Evolutionary conservation across 106 monocot genomes (phyloP).

Genomic region (Triglochin maritima): DNA sequence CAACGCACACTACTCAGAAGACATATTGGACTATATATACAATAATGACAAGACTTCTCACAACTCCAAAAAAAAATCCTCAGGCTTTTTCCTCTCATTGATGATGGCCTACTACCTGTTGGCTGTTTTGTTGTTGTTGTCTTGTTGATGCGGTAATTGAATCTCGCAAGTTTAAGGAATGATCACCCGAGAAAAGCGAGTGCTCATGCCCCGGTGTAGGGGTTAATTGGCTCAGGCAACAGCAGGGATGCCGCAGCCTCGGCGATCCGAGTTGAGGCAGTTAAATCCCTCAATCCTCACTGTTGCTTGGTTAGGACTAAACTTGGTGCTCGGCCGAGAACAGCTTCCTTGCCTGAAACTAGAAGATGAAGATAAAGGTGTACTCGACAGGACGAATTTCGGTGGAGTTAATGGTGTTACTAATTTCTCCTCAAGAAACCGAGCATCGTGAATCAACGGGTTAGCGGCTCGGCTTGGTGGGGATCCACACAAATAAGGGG

Average conservation of each 20-base stretch:
- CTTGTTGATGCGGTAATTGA: no score
- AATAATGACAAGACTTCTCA: no score
- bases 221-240: slow-evolving; percentile 5
- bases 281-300: slow-evolving; percentile 14
- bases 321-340: background rate
- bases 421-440: slow-evolving; percentile 24
- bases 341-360: background rate
- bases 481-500: slow-evolving; percentile 48
- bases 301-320: slow-evolving; percentile 4
- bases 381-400: background rate
- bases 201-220: no score
- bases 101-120: no score
- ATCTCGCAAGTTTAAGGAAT: no score
- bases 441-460: slow-evolving; percentile 49
- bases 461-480: slow-evolving; percentile 44
- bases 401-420: background rate
- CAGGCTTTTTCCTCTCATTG: no score
- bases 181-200: no score
- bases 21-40: no score
- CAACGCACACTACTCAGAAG: no score
- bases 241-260: slow-evolving; percentile 9
- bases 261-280: slow-evolving; percentile 3
- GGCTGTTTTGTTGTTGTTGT: no score
- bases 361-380: background rate
- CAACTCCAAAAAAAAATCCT: no score